Conservation (phyloP, 1,284 basidiomycete genomes). For the Sanguinoderma infundibulare region DNA sequence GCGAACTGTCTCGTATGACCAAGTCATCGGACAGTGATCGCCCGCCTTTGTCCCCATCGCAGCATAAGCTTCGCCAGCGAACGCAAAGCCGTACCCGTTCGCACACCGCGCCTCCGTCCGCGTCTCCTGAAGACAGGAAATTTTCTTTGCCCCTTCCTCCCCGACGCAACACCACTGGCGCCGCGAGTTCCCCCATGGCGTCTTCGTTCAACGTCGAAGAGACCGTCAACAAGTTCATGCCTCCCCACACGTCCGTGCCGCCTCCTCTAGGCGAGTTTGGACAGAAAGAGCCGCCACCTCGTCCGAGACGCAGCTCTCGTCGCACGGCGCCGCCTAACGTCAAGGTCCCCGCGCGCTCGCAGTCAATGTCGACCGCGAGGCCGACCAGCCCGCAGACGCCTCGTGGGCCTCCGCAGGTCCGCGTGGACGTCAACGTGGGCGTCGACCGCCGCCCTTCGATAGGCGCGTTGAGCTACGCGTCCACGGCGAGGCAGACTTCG, state of each 20-base stretch:
- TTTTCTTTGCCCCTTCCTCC: constrained; percentile 38
- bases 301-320: constrained; percentile 33
- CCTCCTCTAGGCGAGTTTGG: constrained; percentile 35
- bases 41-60: background rate
- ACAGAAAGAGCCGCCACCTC: constrained; percentile 28
- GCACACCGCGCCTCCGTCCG: constrained; percentile 23
- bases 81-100: constrained; percentile 27
- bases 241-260: constrained; percentile 20
- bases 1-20: constrained; percentile 44
- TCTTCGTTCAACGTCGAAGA: constrained; percentile 38
- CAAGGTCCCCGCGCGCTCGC: constrained; percentile 25
- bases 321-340: constrained; percentile 28
- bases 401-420: constrained; percentile 26
- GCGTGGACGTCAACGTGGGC: constrained; percentile 28
- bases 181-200: constrained; percentile 34
- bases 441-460: constrained; percentile 27
- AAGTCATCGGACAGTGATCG: constrained; percentile 10
- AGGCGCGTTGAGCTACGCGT: constrained; percentile 36
- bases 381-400: constrained; percentile 29
- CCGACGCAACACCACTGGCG: constrained; percentile 23
- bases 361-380: constrained; percentile 21
- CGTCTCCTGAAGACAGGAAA: constrained; percentile 15
- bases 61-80: constrained; percentile 8
- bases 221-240: constrained; percentile 35
- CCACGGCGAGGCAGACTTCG: constrained; percentile 31